These are phyloP conservation scores for Barnettozyma hawaiiensis DNA, from an alignment of 1,139 yeast genomes.

Conservation along the genomic window DNA sequence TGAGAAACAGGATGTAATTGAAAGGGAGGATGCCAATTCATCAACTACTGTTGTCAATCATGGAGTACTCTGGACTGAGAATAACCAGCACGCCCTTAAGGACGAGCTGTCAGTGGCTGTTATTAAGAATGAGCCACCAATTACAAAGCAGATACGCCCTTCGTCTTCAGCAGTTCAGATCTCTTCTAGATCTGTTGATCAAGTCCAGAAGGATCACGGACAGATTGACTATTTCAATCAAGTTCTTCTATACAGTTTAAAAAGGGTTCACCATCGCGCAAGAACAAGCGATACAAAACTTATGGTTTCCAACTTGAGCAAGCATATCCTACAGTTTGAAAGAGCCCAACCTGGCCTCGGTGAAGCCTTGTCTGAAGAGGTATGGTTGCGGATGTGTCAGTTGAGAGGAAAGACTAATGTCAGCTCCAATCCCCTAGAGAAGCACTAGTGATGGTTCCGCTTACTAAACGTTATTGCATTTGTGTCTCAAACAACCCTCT, in stretches of 20 bases:
- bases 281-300: conserved; percentile 39
- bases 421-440: neutral
- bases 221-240: conserved; percentile 33
- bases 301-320: conserved; percentile 38
- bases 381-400: conserved; percentile 32
- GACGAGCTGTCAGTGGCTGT: neutral
- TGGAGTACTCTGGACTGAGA: neutral
- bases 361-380: conserved; percentile 61
- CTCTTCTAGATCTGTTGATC: neutral
- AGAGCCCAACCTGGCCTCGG: conserved; percentile 53
- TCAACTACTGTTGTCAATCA: conserved; percentile 1
- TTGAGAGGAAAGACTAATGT: conserved; percentile 9
- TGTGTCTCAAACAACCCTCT: neutral
- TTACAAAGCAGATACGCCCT: too few species aligned
- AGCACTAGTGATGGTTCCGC: neutral
- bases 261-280: conserved; percentile 46
- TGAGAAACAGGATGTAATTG: neutral
- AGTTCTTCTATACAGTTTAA: conserved; percentile 35
- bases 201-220: neutral
- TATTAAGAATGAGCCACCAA: neutral
- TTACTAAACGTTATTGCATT: neutral
- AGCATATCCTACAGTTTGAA: conserved; percentile 41
- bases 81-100: neutral
- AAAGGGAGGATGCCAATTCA: neutral
- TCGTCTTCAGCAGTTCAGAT: neutral